Evolutionary conservation across 2,329 filamentous ascomycete species (phyloP).

Genomic region (Colletotrichum sp.): DNA sequence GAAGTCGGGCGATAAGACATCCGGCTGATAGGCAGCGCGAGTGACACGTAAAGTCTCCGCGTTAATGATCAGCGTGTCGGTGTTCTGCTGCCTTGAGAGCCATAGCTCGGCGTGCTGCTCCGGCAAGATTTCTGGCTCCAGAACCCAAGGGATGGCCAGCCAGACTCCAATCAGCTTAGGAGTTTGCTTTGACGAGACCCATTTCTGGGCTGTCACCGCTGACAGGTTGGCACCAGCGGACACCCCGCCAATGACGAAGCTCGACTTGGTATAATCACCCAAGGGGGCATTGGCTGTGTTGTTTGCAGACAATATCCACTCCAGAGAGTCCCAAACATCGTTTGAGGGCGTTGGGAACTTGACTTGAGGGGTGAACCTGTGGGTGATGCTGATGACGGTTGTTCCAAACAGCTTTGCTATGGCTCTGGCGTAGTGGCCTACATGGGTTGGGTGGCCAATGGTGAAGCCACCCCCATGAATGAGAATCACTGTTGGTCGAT

Average conservation of each 20-base stretch:
- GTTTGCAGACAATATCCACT: slow-evolving; percentile 13
- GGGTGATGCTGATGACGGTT: slow-evolving; percentile 45
- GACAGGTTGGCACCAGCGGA: slow-evolving; percentile 22
- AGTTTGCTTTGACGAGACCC: not conserved
- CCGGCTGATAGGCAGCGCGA: slow-evolving; percentile 30
- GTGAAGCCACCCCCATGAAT: slow-evolving; percentile 19
- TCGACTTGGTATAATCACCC: not conserved
- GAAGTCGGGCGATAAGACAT: slow-evolving; percentile 30
- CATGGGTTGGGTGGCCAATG: not conserved
- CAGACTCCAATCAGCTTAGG: slow-evolving; percentile 1
- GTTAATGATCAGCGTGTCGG: slow-evolving; percentile 37
- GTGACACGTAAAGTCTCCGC: slow-evolving; percentile 28
- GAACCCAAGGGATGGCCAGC: slow-evolving; percentile 1
- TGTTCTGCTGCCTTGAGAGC: slow-evolving; percentile 46
- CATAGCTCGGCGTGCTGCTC: slow-evolving; percentile 42
- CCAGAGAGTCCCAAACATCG: slow-evolving; percentile 43
- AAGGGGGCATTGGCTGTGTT: not conserved
- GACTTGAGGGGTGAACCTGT: slow-evolving; percentile 51
- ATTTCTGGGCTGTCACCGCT: slow-evolving; percentile 18
- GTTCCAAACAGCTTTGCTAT: not conserved
- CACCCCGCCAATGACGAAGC: slow-evolving; percentile 22
- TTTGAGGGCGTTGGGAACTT: slow-evolving; percentile 46
- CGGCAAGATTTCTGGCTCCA: slow-evolving; percentile 17
- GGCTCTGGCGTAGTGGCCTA: not conserved
- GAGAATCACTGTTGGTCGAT: not conserved